Conservation (phyloP, 352 stramenopile genomes). For the Phytophthora syringae region DNA sequence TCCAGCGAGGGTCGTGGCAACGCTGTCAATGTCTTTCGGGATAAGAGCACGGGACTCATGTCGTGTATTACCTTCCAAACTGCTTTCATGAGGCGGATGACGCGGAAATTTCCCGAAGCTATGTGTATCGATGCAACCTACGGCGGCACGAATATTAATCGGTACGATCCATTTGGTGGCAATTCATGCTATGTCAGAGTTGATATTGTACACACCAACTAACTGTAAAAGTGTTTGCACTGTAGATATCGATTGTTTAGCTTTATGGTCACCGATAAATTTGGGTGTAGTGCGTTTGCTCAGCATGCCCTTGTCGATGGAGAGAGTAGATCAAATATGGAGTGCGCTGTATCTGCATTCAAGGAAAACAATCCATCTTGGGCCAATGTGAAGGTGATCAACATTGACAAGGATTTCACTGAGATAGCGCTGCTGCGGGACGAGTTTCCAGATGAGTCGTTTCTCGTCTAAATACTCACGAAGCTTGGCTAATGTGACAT, state of each 20-base stretch:
- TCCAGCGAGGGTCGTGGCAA: constrained; percentile 13
- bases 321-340: not conserved
- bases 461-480: constrained; percentile 2
- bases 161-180: not conserved
- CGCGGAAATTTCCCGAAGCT: constrained; percentile 16
- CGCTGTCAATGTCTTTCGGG: constrained; percentile 14
- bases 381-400: not conserved
- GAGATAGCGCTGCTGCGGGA: not conserved
- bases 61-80: constrained; percentile 21
- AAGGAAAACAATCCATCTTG: not conserved
- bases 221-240: not conserved
- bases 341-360: not conserved
- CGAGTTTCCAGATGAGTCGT: constrained; percentile 1
- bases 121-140: constrained; percentile 15
- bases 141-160: constrained; percentile 15
- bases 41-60: not conserved
- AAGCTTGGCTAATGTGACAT: not conserved
- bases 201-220: constrained; percentile 7
- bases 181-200: not conserved
- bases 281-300: not conserved
- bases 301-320: not conserved
- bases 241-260: constrained; percentile 1
- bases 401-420: not conserved
- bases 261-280: not conserved
- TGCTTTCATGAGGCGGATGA: constrained; percentile 1